Evolutionary conservation across 2,329 filamentous ascomycete species (phyloP), one percentile per base, ranked within the genome.

Genomic region (Monilinia fructigena): DNA sequence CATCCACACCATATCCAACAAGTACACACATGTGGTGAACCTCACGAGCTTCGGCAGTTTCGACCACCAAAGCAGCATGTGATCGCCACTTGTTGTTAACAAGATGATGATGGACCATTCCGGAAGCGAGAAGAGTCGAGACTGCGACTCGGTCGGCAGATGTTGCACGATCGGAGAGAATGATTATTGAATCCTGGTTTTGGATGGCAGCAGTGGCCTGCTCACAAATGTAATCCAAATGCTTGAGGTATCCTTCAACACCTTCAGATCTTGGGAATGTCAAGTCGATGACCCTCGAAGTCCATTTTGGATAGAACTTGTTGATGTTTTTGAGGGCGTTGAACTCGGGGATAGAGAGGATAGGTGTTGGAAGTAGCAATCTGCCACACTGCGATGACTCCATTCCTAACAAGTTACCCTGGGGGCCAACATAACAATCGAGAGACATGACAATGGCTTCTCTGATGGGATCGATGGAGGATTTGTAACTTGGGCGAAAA

Each of bases 11-110:
- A 75, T 98, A 98, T 65, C 94, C 94, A 68, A 98, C 86, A 54
- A 97, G 85, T n/a, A 98, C 94, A 81, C 92, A 97, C 92, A 97
- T 96, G 81, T 98, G 94, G 79, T 98, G 94, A 10, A 98, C 94
- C 79, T 98, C 94, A 80, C 94, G 92, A 73, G 94, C 94, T 78
- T 98, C 94, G 55, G 90, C 94, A 70, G 93, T 97, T 82, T 98
- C 94, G 45, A 97, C 86, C 52, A 97, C 84, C 55, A 98, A 81
- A 56, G 93, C 94, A 72, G 87, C 92, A 79, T 93, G 86, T 16
- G 94, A 93, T 77, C 94, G 86, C 92, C 93, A 96, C 81, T 96
- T 94, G 84, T 97, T 97, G 79, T 89, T 90, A 69, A 97, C 93
- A 72, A 98, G 83, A 78, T 97, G 93, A 76, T 97, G 94, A 79